Conservation (phyloP, 345 rosid species). For the Eutrema yunnanense region DNA sequence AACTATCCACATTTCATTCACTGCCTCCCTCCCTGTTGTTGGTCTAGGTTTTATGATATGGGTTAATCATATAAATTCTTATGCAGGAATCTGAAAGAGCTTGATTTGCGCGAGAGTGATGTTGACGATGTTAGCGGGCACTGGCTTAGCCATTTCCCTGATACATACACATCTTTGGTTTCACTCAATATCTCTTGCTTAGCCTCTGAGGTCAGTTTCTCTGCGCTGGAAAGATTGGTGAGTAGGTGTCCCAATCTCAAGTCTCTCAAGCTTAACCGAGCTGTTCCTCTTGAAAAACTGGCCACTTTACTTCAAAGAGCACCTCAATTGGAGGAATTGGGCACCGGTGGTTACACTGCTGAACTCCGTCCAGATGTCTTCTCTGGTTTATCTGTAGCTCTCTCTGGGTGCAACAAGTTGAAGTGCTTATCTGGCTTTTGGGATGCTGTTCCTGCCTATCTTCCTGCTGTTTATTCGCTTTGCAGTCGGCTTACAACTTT, state of each 20-base stretch:
- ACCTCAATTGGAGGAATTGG: conserved; percentile 79
- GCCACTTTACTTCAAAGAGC: conserved; percentile 57
- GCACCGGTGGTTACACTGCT: conserved; percentile 60
- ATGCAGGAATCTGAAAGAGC: conserved; percentile 72
- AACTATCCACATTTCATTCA: neutral
- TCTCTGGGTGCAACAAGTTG: conserved; percentile 61
- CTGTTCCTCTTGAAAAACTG: conserved; percentile 71
- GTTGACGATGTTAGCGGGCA: conserved; percentile 87
- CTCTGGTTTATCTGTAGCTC: conserved; percentile 48
- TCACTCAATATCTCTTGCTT: conserved; percentile 83
- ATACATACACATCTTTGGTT: conserved; percentile 62
- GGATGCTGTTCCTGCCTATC: conserved; percentile 81
- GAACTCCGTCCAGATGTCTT: conserved; percentile 58
- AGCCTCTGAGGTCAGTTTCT: conserved; percentile 62
- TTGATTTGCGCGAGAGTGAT: conserved; percentile 86
- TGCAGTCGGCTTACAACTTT: conserved; percentile 62
- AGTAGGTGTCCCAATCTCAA: conserved; percentile 61
- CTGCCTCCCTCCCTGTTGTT: neutral
- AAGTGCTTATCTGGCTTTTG: conserved; percentile 82
- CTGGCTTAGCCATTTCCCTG: conserved; percentile 92
- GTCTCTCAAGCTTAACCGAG: conserved; percentile 68
- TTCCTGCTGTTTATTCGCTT: conserved; percentile 64
- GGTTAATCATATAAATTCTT: neutral
- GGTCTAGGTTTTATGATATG: neutral
- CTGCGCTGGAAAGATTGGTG: conserved; percentile 81